Base-by-base conservation (phyloP, 805 yeast genomes). In the Candida qinlingensis region DNA sequence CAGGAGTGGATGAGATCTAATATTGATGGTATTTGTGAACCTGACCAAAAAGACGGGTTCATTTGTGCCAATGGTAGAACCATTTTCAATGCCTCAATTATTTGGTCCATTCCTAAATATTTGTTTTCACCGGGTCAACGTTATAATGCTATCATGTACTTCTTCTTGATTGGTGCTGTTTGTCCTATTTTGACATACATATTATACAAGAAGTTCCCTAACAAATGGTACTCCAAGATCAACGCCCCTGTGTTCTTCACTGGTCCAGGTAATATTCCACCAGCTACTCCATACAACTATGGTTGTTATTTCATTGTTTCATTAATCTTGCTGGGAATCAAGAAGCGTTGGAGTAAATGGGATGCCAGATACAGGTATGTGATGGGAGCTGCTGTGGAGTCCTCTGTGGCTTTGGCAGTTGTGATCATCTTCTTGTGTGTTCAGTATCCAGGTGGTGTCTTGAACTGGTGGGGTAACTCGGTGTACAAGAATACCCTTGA, bases 241-340 rank as follows among this genome's bases (percentile, higher is more conserved):
- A 79, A 77, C 47, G 77, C 82, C 3, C 87, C 90, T 0, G 81
- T 83, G 8, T 82, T 87, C 46, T 74, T 86, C 57, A 68, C 75
- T 25, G 75, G 79, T 6, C 64, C 77, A 12, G 83, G 81, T 37
- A 71, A 73, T 55, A 79, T 83, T 56, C 90, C 92, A 12, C 90
- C 91, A 40, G 83, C 86, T 35, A 81, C 89, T 6, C 81, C 85
- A 30, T 83, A 81, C 63, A 81, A 80, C 62, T 81, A 81, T 64
- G 74, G 81, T 1, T 73, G 77, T 28, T 80, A 79, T 33, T 69
- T 79, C 44, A 62, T 66, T 4, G 56, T 75, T 47, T 74, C 81
- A 7, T 72, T 65, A 49, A 54, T 68, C 31, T 70, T 79, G 61
- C 68, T 70, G 71, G 60, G 65, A 37, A 65, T 80, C 42, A 76